These are phyloP conservation scores for Ustilago hordei DNA, from an alignment of 1,284 basidiomycete genomes.

Conservation along the genomic window DNA sequence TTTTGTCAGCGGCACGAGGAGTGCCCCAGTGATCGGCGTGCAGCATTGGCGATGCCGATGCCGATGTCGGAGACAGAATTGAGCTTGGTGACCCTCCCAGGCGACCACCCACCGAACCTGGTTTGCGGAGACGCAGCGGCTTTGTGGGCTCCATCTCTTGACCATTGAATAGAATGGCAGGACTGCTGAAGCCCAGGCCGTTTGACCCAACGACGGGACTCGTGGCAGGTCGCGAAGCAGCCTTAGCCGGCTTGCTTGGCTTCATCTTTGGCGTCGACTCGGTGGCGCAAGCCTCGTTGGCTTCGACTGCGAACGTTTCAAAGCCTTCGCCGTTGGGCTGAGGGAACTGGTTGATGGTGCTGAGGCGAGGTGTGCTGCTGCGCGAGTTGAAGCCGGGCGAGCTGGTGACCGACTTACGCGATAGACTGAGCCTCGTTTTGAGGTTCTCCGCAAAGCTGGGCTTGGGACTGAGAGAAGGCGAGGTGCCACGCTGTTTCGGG, in stretches of 20 bases:
- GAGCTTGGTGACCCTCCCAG: constrained; percentile 33
- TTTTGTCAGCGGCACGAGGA: neutral
- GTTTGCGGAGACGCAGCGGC: constrained; percentile 42
- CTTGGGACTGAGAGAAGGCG: constrained; percentile 36
- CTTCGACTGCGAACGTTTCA: neutral
- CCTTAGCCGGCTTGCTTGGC: constrained; percentile 9
- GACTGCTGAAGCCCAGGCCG: constrained; percentile 32
- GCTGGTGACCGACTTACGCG: constrained; percentile 45
- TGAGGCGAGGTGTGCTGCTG: constrained; percentile 34
- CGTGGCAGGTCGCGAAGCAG: constrained; percentile 23
- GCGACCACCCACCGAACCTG: constrained; percentile 31
- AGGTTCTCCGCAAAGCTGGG: constrained; percentile 38
- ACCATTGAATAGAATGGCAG: constrained; percentile 49
- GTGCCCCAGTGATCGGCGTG: constrained; percentile 33
- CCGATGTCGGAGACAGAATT: constrained; percentile 16
- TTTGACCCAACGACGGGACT: constrained; percentile 26
- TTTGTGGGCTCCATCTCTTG: constrained; percentile 39
- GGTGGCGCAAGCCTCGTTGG: neutral
- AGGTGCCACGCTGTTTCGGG: constrained; percentile 29
- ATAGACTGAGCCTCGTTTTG: constrained; percentile 42
- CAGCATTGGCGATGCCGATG: constrained; percentile 47
- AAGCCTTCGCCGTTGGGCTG: constrained; percentile 22
- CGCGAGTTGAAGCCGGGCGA: constrained; percentile 36
- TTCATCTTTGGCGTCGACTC: constrained; percentile 32
- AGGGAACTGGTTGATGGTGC: constrained; percentile 37